Percentiles rank a stretch among this genome's conserved stretches.
Evolutionary conservation across 192 early-diverging fungal species (phyloP).

Genomic region (Geranomyces variabilis): DNA sequence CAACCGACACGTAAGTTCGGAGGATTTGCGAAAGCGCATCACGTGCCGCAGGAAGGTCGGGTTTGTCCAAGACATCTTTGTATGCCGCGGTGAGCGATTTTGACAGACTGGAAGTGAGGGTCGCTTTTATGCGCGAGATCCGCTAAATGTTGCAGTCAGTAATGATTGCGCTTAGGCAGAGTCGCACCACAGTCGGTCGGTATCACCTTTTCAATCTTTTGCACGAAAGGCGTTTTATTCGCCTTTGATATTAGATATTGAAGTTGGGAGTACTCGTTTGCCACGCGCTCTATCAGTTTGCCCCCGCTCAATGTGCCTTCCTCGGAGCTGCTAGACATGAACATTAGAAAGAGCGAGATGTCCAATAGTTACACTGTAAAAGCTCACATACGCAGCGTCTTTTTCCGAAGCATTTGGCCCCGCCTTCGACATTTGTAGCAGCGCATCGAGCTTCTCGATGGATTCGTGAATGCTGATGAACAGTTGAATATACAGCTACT

Average conservation of each 20-base stretch:
- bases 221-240: conserved; percentile 61
- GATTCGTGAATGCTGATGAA: conserved; percentile 77
- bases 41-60: conserved; percentile 38
- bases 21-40: conserved; percentile 68
- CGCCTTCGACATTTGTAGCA: conserved; percentile 60
- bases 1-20: conserved; percentile 74
- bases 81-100: conserved; percentile 49
- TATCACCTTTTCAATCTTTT: conserved; percentile 74
- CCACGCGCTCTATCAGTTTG: conserved; percentile 80
- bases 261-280: conserved; percentile 85
- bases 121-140: conserved; percentile 74
- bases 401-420: conserved; percentile 1
- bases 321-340: no score
- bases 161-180: conserved; percentile 9
- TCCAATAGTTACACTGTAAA: no score
- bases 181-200: background rate
- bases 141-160: conserved; percentile 40
- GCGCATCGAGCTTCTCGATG: conserved; percentile 71
- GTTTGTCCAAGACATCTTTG: conserved; percentile 45
- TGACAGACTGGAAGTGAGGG: conserved; percentile 62
- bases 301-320: conserved; percentile 40
- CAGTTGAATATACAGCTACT: conserved; percentile 64
- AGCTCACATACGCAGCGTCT: no score
- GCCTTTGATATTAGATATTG: conserved; percentile 71
- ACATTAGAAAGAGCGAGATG: no score